A percentile compares a stretch with the other conserved stretches of the same genome.
Evolutionary conservation across 2,329 filamentous ascomycete genomes (phyloP).

Genomic region (Trichoderma koningiopsis): DNA sequence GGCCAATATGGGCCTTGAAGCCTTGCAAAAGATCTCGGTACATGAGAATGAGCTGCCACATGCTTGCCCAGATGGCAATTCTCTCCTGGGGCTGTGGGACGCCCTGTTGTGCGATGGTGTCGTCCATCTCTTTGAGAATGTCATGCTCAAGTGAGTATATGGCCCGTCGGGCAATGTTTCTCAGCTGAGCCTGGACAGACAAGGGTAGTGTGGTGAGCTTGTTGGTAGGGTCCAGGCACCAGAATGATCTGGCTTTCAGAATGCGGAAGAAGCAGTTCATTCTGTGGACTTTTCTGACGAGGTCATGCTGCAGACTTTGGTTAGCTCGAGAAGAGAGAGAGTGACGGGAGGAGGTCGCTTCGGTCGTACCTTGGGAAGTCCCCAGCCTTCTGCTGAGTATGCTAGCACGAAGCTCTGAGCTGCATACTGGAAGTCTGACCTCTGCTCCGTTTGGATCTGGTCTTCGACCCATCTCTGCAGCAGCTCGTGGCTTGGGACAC

Average conservation of each 20-base stretch:
- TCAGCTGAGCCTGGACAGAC: constrained; percentile 46
- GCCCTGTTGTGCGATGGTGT: constrained; percentile 42
- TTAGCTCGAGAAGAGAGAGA: constrained; percentile 28
- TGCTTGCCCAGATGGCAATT: constrained; percentile 50
- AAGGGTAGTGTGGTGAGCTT: constrained; percentile 42
- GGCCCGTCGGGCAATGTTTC: constrained; percentile 43
- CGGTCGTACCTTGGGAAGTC: constrained; percentile 44
- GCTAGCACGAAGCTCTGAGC: constrained; percentile 43
- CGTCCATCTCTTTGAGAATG: constrained; percentile 45
- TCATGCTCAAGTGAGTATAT: constrained; percentile 44
- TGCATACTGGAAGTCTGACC: constrained; percentile 38
- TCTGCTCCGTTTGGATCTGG: constrained; percentile 41
- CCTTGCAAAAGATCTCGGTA: constrained; percentile 47
- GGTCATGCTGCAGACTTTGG: constrained; percentile 39
- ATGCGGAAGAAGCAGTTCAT: constrained; percentile 55
- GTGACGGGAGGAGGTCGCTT: background rate
- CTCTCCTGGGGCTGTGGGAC: constrained; percentile 44
- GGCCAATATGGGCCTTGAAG: constrained; percentile 36
- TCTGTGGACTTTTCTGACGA: constrained; percentile 48
- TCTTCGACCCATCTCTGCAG: constrained; percentile 44
- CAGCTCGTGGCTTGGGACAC: constrained; percentile 40
- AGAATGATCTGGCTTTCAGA: constrained; percentile 49
- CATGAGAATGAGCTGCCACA: constrained; percentile 54
- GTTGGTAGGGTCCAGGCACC: constrained; percentile 44
- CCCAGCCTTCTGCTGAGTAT: constrained; percentile 41